These are phyloP conservation scores for Metschnikowia orientalis DNA, from an alignment of 805 yeast species.

Conservation along the genomic window DNA sequence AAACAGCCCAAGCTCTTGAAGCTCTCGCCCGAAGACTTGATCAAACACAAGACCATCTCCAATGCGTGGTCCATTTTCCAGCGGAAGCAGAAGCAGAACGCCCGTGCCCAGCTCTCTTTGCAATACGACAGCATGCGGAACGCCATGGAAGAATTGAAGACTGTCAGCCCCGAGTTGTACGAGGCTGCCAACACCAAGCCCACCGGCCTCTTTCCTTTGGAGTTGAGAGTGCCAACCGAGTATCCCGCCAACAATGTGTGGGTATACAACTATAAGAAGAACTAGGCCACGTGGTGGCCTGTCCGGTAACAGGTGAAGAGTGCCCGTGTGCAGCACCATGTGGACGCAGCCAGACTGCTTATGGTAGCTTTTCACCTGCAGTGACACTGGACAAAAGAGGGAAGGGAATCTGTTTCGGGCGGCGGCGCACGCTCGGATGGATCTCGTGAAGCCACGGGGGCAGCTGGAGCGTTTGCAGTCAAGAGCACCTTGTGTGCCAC, in stretches of 20 bases:
- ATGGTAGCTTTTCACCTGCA: no score
- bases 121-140: constrained; percentile 64
- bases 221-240: constrained; percentile 83
- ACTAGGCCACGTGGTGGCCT: no score
- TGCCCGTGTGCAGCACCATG: no score
- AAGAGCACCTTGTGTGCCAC: no score
- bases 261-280: constrained; percentile 47
- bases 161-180: constrained; percentile 50
- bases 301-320: no score
- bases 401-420: no score
- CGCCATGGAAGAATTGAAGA: constrained; percentile 70
- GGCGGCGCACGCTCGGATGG: no score
- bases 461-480: no score
- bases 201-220: constrained; percentile 69
- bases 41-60: constrained; percentile 78
- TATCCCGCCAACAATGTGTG: constrained; percentile 80
- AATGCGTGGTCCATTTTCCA: constrained; percentile 75
- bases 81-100: constrained; percentile 45
- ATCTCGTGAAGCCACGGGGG: no score
- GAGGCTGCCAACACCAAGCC: constrained; percentile 58
- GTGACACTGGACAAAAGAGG: no score
- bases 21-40: constrained; percentile 70
- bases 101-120: constrained; percentile 38
- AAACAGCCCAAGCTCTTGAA: constrained; percentile 82
- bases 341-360: no score